Evolutionary conservation across 2,329 filamentous ascomycete species (phyloP).

Genomic region (Sclerotinia minor): DNA sequence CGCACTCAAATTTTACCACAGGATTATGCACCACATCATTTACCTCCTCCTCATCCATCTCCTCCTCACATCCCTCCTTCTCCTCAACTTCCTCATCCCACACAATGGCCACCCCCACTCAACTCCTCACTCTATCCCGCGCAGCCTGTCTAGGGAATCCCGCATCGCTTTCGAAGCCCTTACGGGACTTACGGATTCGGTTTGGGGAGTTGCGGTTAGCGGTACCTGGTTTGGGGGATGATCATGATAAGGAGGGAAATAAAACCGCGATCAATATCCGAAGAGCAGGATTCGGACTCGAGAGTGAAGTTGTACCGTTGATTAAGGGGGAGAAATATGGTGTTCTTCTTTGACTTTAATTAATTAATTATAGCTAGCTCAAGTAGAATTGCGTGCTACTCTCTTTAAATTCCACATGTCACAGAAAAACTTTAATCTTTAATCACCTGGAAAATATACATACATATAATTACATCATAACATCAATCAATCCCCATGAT

Average conservation of each 20-base stretch:
- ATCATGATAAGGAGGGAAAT: too few relatives aligned
- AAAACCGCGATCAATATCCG: background rate
- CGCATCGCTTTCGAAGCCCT: background rate
- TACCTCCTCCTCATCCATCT: too few relatives aligned
- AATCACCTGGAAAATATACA: background rate
- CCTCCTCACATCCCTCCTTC: background rate
- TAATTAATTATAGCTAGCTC: too few relatives aligned
- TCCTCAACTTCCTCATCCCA: background rate
- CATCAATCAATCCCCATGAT: background rate
- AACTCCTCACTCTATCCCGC: background rate
- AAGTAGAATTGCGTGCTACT: background rate
- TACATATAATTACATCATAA: background rate
- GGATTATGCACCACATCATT: background rate
- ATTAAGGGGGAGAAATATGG: conserved; percentile 1
- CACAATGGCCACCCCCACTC: background rate
- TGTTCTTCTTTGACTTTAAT: background rate
- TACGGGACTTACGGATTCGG: background rate
- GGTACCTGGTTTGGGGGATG: too few relatives aligned
- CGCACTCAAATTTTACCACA: background rate
- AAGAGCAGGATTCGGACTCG: background rate
- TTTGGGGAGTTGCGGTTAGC: too few relatives aligned
- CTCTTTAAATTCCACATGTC: background rate
- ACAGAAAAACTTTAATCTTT: background rate
- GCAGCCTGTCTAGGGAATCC: conserved; percentile 1
- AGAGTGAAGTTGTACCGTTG: background rate